These are phyloP conservation scores for Aspergillus taichungensis DNA, from an alignment of 495 filamentous ascomycete species.

Conservation along the genomic window DNA sequence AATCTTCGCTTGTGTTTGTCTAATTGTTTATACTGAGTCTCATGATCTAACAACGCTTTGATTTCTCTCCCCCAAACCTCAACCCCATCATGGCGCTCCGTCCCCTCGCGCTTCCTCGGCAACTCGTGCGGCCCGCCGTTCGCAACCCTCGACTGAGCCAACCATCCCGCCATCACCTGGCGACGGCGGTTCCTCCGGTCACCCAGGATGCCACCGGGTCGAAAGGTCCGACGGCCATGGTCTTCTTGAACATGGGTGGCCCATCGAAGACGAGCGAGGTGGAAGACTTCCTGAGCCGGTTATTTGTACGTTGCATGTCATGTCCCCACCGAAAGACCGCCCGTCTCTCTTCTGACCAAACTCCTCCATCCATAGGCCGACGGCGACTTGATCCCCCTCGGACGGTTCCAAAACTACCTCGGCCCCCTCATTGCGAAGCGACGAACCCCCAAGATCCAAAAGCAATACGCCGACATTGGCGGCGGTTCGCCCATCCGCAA, in stretches of 20 bases:
- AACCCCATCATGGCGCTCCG: constrained; percentile 28
- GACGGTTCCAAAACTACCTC: constrained; percentile 82
- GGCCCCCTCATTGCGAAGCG: constrained; percentile 78
- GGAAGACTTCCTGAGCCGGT: constrained; percentile 77
- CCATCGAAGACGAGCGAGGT: constrained; percentile 86
- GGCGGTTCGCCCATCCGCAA: constrained; percentile 95
- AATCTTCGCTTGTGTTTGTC: too few species aligned
- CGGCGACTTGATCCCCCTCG: constrained; percentile 91
- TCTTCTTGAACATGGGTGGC: constrained; percentile 99
- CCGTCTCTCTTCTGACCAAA: constrained; percentile 1
- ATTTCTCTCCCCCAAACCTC: too few species aligned
- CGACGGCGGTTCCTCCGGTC: constrained; percentile 64
- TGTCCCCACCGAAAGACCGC: background rate
- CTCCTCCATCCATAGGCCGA: constrained; percentile 56
- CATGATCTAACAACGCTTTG: too few species aligned
- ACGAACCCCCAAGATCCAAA: constrained; percentile 88
- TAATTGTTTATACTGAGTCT: too few species aligned
- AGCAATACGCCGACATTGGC: constrained; percentile 92
- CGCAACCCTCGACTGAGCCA: constrained; percentile 11
- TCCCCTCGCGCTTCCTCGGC: constrained; percentile 22
- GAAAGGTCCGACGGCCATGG: constrained; percentile 81
- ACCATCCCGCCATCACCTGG: constrained; percentile 31
- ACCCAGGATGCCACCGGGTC: constrained; percentile 57
- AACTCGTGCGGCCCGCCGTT: constrained; percentile 19
- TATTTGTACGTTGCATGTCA: constrained; percentile 64